A percentile compares a stretch with the other conserved stretches of the same genome.
phyloP scores from a whole-genome alignment of 2,329 filamentous ascomycete genomes.

The Paecilomyces formosus region DNA sequence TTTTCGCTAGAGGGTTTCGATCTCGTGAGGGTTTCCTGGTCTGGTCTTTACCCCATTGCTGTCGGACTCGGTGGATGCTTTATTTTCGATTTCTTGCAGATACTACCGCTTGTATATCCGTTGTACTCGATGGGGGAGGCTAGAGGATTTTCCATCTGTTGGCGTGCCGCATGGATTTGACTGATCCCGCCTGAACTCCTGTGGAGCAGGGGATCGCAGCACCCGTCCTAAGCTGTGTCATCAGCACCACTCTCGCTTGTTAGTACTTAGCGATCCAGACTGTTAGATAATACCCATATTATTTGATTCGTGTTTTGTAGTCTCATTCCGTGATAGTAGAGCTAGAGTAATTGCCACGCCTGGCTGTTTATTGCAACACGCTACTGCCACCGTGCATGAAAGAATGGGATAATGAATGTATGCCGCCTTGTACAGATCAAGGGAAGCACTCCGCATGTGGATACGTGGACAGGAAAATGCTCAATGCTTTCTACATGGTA shows the following conservation, averaged over 20 bases:
- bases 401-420: too few relatives aligned
- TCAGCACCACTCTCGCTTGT: not conserved
- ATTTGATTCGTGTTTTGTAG: not conserved
- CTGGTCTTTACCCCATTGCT: not conserved
- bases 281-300: not conserved
- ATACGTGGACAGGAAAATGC: too few relatives aligned
- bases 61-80: not conserved
- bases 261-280: not conserved
- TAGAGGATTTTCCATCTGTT: not conserved
- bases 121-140: not conserved
- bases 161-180: not conserved
- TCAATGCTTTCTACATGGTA: too few relatives aligned
- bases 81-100: constrained; percentile 1
- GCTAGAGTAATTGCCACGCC: too few relatives aligned
- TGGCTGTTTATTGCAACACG: too few relatives aligned
- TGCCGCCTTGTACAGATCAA: too few relatives aligned
- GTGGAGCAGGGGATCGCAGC: not conserved
- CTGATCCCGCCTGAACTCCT: not conserved
- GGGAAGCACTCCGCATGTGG: too few relatives aligned
- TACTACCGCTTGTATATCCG: not conserved
- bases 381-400: too few relatives aligned
- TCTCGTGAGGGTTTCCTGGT: not conserved
- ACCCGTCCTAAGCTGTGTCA: not conserved
- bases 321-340: too few relatives aligned
- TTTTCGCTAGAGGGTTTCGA: not conserved